Conservation (phyloP, 768 basidiomycete genomes). For the Suillus luteus region DNA sequence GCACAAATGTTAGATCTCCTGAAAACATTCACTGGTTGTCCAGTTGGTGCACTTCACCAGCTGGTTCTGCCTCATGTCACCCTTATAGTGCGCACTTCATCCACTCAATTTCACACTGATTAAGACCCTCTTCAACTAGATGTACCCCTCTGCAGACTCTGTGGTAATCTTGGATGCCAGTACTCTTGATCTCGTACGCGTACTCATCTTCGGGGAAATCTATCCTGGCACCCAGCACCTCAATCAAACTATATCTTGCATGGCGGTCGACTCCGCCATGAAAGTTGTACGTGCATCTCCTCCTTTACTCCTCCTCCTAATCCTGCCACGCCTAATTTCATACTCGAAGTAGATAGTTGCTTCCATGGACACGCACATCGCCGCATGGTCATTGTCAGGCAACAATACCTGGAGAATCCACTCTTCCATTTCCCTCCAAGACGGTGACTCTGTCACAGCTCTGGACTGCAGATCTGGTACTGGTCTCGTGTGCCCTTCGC, state of each 20-base stretch:
- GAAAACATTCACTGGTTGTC: constrained; percentile 50
- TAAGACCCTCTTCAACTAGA: constrained; percentile 39
- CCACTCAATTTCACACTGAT: constrained; percentile 2
- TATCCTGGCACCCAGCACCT: constrained; percentile 61
- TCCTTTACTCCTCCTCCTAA: constrained; percentile 14
- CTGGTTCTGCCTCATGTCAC: constrained; percentile 56
- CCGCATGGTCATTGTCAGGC: constrained; percentile 78
- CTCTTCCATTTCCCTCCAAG: constrained; percentile 71
- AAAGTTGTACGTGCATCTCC: constrained; percentile 62
- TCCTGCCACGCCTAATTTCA: constrained; percentile 11
- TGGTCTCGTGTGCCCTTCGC: constrained; percentile 2
- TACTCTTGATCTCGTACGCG: constrained; percentile 61
- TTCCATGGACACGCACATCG: constrained; percentile 65
- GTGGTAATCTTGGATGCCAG: constrained; percentile 74
- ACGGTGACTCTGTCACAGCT: constrained; percentile 54
- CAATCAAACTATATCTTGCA: constrained; percentile 52
- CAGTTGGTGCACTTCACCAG: constrained; percentile 55
- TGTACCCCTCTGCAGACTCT: constrained; percentile 72
- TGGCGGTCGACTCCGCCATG: constrained; percentile 77
- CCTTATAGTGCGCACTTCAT: constrained; percentile 52
- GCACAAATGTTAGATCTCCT: constrained; percentile 50
- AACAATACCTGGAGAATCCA: constrained; percentile 76
- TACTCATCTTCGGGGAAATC: constrained; percentile 79
- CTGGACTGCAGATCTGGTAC: constrained; percentile 78
- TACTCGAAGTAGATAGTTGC: constrained; percentile 62